Percentiles rank a stretch among this genome's conserved stretches.
These are phyloP conservation scores for Eucalyptus curtisii DNA, from an alignment of 345 rosid genomes.

Conservation along the genomic window DNA sequence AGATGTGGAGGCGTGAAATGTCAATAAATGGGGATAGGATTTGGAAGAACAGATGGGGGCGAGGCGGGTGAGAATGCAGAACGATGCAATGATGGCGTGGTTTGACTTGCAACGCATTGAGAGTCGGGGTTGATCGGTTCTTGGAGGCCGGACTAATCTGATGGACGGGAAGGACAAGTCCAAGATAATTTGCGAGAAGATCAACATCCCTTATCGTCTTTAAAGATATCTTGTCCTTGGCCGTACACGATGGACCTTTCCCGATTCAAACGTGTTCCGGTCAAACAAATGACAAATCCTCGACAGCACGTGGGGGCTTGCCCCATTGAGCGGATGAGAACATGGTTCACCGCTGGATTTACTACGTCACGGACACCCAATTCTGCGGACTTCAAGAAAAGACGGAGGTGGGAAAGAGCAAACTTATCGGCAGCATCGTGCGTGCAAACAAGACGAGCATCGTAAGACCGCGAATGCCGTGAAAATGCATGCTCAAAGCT, in stretches of 20 bases:
- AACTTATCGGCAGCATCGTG: too few species aligned
- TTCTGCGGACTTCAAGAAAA: not conserved
- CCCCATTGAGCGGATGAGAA: not conserved
- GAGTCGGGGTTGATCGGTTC: not conserved
- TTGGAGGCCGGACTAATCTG: not conserved
- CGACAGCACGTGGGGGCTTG: not conserved
- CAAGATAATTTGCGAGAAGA: not conserved
- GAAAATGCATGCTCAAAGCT: not conserved
- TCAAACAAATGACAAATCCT: not conserved
- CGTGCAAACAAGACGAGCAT: not conserved
- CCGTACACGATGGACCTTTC: not conserved
- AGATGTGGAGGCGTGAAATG: not conserved
- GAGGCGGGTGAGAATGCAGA: not conserved
- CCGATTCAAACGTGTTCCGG: not conserved
- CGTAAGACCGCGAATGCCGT: not conserved
- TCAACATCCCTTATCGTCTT: not conserved
- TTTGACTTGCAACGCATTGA: not conserved
- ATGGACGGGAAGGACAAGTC: not conserved
- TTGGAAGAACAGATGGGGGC: not conserved
- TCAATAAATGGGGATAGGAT: not conserved
- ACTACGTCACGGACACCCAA: not conserved
- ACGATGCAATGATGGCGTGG: not conserved
- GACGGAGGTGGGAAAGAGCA: not conserved
- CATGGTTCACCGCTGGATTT: not conserved
- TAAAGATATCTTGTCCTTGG: not conserved